phyloP scores from a whole-genome alignment of 129 eudicot species.

The Glebionis coronaria region DNA sequence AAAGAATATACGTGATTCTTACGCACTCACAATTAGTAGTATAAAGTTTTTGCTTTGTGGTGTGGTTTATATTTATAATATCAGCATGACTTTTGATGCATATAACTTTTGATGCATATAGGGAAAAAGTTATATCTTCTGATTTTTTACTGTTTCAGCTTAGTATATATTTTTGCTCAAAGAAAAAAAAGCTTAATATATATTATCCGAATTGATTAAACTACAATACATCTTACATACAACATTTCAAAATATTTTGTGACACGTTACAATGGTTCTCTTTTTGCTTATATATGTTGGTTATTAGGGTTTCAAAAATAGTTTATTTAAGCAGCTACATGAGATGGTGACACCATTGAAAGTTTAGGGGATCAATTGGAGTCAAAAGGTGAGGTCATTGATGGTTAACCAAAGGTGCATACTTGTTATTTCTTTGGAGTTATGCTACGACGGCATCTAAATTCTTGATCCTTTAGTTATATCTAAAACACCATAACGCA shows the following conservation, averaged over 20 bases:
- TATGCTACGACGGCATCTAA: slow-evolving; percentile 33
- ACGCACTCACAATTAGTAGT: neutral
- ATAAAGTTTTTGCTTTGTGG: neutral
- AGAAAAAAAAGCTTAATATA: too few relatives aligned
- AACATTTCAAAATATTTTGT: too few relatives aligned
- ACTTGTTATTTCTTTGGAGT: slow-evolving; percentile 28
- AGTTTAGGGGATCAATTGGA: neutral
- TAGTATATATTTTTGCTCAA: too few relatives aligned
- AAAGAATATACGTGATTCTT: slow-evolving; percentile 18
- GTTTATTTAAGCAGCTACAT: slow-evolving; percentile 6
- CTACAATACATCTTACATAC: too few relatives aligned
- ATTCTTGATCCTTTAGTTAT: slow-evolving; percentile 13
- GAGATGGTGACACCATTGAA: slow-evolving; percentile 22
- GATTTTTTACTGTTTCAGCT: too few relatives aligned
- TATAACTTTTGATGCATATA: neutral
- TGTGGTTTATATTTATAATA: neutral
- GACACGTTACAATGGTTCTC: too few relatives aligned
- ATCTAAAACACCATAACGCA: neutral
- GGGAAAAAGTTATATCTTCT: neutral
- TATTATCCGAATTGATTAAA: too few relatives aligned
- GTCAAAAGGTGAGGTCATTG: slow-evolving; percentile 32
- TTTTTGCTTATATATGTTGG: too few relatives aligned
- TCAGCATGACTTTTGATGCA: neutral
- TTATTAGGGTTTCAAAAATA: too few relatives aligned
- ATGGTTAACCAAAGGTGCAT: slow-evolving; percentile 27